Evolutionary conservation across 208 protist genomes (phyloP).

Genomic region (Angomonas ambiguus): DNA sequence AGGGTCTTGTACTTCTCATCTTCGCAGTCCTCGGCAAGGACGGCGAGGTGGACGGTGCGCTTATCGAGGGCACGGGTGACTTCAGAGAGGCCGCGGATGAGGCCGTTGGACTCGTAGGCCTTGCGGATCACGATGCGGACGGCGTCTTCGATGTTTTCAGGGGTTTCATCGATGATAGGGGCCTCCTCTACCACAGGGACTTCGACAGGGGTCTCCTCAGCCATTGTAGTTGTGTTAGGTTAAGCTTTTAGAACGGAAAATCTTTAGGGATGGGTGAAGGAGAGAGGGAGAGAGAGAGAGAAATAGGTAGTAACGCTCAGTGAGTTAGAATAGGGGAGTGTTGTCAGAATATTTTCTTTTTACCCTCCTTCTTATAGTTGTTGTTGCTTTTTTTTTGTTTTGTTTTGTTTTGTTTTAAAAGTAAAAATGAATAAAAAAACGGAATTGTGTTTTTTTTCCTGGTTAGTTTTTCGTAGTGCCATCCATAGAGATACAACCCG

Average conservation of each 20-base stretch:
- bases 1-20: constrained; percentile 92
- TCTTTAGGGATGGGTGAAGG: neutral
- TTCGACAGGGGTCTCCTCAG: constrained; percentile 82
- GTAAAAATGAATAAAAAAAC: neutral
- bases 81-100: constrained; percentile 85
- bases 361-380: too few relatives aligned
- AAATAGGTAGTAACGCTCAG: constrained; percentile 7
- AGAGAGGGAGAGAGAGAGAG: neutral
- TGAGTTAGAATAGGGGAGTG: too few relatives aligned
- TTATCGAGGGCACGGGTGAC: constrained; percentile 82
- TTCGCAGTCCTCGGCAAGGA: constrained; percentile 90
- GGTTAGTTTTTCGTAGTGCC: too few relatives aligned
- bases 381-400: constrained; percentile 12
- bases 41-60: constrained; percentile 79
- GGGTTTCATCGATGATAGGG: constrained; percentile 49
- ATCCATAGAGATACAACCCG: too few relatives aligned
- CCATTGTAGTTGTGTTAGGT: constrained; percentile 42
- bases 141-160: constrained; percentile 78
- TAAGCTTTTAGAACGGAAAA: neutral
- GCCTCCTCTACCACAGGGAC: constrained; percentile 51
- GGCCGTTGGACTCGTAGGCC: constrained; percentile 81
- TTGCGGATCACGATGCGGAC: constrained; percentile 86
- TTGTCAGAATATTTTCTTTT: constrained; percentile 1
- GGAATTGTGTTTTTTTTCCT: neutral
- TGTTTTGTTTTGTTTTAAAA: neutral